Base-by-base conservation (phyloP, 1,139 yeast species). In the Kodamaea arcana region DNA sequence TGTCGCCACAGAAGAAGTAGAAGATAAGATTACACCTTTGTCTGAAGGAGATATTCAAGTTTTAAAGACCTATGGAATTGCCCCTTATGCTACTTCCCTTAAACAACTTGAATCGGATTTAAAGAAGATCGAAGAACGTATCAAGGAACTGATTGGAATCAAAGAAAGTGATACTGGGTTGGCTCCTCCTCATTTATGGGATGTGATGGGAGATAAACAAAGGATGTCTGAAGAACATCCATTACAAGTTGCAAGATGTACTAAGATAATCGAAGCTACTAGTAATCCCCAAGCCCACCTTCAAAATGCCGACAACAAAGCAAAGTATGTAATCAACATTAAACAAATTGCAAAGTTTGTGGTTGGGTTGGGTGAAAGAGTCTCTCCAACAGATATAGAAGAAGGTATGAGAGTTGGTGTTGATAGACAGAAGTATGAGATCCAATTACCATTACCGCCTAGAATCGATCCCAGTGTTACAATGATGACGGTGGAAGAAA, bases 331-430 rank as follows among this genome's bases (percentile, higher is more conserved):
- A 42, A 94, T 92, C 58, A 94, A 94, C 62, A 83, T 92, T 58
- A 94, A 92, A 63, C 99, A 94, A 60, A 90, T 92, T 52, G 99
- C 99, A 47, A 92, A 92, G 63, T 92, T 92, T 58, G 97, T 92
- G 37, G 98, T 92, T 34, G 94, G 94, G 6, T 72, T 92, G 43
- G 99, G 97, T 31, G 97, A 94, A 58, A 76, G 95, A 46, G 97
- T 94, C 12, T 84, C 95, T 21, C 98, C 98, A 24, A 92, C 98
- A 1, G 99, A 92, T 74, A 90, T 92, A 42, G 98, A 92, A 64
- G 98, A 94, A 64, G 98, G 98, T 32, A 94, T 92, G 98, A 78
- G 98, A 58, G 97, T 92, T 30, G 99, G 98, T 53, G 98, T 92
- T 41, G 98, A 92, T 60, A 80, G 98, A 62, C 88, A 86, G 54